Evolutionary conservation across 108 stramenopile genomes (phyloP).

Genomic region (Skeletonema costatum): DNA sequence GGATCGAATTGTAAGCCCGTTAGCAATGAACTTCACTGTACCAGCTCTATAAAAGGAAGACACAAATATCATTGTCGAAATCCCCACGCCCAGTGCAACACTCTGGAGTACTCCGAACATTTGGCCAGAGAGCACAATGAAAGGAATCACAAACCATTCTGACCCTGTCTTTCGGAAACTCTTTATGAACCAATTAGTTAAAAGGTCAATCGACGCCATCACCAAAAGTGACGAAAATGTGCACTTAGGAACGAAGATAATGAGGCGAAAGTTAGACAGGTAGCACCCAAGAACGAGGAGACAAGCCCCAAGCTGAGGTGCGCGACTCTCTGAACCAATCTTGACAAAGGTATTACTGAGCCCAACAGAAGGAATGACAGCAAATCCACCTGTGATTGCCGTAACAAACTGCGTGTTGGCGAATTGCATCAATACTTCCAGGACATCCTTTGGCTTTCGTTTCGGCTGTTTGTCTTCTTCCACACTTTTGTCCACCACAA

Average conservation of each 20-base stretch:
- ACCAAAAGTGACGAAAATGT: conserved; percentile 75
- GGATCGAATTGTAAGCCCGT: conserved; percentile 65
- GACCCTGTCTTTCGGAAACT: conserved; percentile 50
- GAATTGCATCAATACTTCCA: conserved; percentile 54
- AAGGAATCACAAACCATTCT: conserved; percentile 77
- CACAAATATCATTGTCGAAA: conserved; percentile 81
- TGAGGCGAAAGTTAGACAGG: conserved; percentile 58
- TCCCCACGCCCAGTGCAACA: conserved; percentile 65
- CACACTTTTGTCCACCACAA: not conserved
- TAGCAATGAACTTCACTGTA: conserved; percentile 74
- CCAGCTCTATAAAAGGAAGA: conserved; percentile 69
- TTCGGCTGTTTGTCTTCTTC: conserved; percentile 7
- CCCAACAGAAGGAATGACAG: conserved; percentile 56
- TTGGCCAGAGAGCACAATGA: conserved; percentile 62
- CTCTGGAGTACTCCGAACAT: conserved; percentile 61
- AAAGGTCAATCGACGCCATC: conserved; percentile 57
- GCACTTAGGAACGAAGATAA: conserved; percentile 68
- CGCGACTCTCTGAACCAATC: conserved; percentile 48
- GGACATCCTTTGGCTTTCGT: conserved; percentile 20
- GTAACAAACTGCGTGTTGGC: conserved; percentile 48
- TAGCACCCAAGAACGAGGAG: conserved; percentile 59
- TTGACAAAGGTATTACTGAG: conserved; percentile 61
- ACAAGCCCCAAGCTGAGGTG: conserved; percentile 58
- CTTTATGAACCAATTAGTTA: conserved; percentile 59
- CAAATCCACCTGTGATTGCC: conserved; percentile 48